Percentiles rank a stretch among this genome's conserved stretches.
phyloP scores from a whole-genome alignment of 2,329 filamentous ascomycete species.

The Clonostachys sp. region DNA sequence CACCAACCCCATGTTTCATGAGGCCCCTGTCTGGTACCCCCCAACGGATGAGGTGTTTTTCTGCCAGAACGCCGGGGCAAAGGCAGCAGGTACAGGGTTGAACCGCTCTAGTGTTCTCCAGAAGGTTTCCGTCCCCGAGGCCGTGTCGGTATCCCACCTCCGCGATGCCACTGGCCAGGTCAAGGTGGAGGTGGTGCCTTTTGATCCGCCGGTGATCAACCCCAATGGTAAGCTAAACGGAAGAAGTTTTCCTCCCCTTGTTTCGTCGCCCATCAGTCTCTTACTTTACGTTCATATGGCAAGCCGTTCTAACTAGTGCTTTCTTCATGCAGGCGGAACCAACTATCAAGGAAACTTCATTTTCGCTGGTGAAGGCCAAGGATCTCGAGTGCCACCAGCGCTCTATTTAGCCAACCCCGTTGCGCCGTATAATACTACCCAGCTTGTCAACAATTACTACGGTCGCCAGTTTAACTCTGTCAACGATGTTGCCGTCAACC shows the following conservation, averaged over 20 bases:
- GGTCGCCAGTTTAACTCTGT: slow-evolving; percentile 56
- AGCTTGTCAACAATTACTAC: slow-evolving; percentile 54
- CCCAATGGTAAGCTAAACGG: slow-evolving; percentile 31
- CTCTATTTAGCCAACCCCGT: slow-evolving; percentile 10
- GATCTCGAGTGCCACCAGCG: slow-evolving; percentile 21
- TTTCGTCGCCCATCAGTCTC: background rate
- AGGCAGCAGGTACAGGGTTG: slow-evolving; percentile 41
- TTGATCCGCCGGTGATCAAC: slow-evolving; percentile 36
- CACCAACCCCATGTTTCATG: slow-evolving; percentile 45
- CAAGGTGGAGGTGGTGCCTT: slow-evolving; percentile 29
- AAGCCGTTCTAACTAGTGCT: too few species aligned
- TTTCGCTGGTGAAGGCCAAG: slow-evolving; percentile 40
- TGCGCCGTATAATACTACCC: slow-evolving; percentile 45
- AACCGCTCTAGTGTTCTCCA: slow-evolving; percentile 44
- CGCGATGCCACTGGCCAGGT: slow-evolving; percentile 25
- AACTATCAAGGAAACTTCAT: slow-evolving; percentile 41
- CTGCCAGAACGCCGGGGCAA: slow-evolving; percentile 43
- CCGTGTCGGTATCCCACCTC: slow-evolving; percentile 17
- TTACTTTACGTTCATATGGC: too few species aligned
- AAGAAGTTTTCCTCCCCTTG: background rate
- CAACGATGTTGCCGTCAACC: slow-evolving; percentile 52
- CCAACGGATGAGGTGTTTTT: slow-evolving; percentile 50
- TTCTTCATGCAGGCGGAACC: slow-evolving; percentile 25
- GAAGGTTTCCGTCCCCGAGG: slow-evolving; percentile 41
- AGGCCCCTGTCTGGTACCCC: slow-evolving; percentile 47